These are phyloP conservation scores for Termitomyces heimii DNA, from an alignment of 768 basidiomycete genomes.

Conservation along the genomic window DNA sequence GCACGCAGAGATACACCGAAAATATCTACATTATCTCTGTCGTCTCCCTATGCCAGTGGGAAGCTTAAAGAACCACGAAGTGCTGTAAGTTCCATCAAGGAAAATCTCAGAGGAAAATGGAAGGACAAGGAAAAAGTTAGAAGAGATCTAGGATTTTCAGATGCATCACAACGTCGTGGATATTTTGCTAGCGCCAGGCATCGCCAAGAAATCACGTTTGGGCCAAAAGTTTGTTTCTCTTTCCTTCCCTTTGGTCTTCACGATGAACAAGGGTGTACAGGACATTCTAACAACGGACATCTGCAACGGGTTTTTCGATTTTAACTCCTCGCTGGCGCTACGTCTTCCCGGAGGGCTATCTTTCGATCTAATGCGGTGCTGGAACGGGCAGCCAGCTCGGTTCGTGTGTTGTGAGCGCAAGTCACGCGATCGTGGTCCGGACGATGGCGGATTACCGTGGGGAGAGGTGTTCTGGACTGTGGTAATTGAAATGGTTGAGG, in stretches of 20 bases:
- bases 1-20: conserved; percentile 17
- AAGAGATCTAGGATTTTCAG: conserved; percentile 17
- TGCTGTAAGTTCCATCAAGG: neutral
- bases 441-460: conserved; percentile 32
- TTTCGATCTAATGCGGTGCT: conserved; percentile 82
- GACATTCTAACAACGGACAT: conserved; percentile 78
- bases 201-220: conserved; percentile 53
- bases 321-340: conserved; percentile 57
- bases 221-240: conserved; percentile 39
- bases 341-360: conserved; percentile 77
- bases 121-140: conserved; percentile 7
- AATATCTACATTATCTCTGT: neutral
- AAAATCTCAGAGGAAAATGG: neutral
- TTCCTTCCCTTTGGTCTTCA: neutral
- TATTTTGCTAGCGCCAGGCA: conserved; percentile 57
- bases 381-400: conserved; percentile 89
- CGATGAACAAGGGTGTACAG: conserved; percentile 20
- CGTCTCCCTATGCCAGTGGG: neutral
- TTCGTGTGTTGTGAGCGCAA: conserved; percentile 74
- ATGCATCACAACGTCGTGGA: conserved; percentile 48
- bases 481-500: conserved; percentile 37
- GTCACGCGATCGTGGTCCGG: conserved; percentile 7
- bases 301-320: conserved; percentile 80
- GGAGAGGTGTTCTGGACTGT: conserved; percentile 50
- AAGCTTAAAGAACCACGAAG: neutral